These are phyloP conservation scores for Asterophora parasitica DNA, from an alignment of 768 basidiomycete genomes.

Conservation along the genomic window DNA sequence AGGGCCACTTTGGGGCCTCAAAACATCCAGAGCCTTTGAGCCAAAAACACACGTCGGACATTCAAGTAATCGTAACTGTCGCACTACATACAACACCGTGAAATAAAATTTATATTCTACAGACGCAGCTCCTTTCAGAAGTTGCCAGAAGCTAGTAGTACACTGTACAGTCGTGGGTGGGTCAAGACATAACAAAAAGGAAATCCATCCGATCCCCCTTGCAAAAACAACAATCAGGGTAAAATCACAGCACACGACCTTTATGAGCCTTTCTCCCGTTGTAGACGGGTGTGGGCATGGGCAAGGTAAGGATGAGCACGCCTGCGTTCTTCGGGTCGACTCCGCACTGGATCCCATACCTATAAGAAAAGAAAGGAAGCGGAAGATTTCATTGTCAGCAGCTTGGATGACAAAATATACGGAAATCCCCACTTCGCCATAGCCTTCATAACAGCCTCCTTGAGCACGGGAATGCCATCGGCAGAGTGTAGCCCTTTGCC, in stretches of 20 bases:
- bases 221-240: not conserved
- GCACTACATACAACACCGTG: not conserved
- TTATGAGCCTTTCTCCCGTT: too few relatives aligned
- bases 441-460: conserved; percentile 71
- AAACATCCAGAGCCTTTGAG: too few relatives aligned
- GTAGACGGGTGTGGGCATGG: conserved; percentile 1
- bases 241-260: too few relatives aligned
- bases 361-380: conserved; percentile 24
- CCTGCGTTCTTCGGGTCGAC: conserved; percentile 76
- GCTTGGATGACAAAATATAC: not conserved
- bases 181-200: not conserved
- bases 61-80: not conserved
- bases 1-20: too few relatives aligned
- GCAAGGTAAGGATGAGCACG: conserved; percentile 52
- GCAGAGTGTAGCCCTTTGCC: conserved; percentile 84
- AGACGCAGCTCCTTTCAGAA: not conserved
- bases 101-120: not conserved
- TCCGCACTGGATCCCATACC: conserved; percentile 60
- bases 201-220: not conserved
- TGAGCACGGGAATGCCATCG: conserved; percentile 68
- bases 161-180: not conserved
- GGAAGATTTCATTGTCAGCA: conserved; percentile 17
- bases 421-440: conserved; percentile 55
- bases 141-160: not conserved
- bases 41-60: too few relatives aligned